Base-by-base conservation (phyloP, 1,139 yeast genomes). In the Zygoascus hellenicus region DNA sequence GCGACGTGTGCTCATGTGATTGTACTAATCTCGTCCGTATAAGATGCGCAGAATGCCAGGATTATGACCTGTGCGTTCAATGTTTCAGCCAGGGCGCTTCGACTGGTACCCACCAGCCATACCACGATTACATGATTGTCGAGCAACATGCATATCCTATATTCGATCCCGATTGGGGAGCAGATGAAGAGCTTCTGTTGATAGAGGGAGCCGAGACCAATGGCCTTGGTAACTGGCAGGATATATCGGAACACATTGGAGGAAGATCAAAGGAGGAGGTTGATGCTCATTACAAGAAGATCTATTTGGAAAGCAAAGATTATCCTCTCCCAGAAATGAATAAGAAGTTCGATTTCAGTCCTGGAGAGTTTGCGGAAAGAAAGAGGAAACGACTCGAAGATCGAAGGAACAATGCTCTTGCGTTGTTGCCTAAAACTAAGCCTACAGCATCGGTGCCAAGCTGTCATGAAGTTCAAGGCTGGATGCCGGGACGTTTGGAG, bases 201-300 rank as follows among this genome's bases (percentile, higher is more conserved):
- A 77, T 94, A 16, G 96, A 89, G 64, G 98, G 97, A 6, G 83
- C 95, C 46, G 96, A 90, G 64, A 83, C 87, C 5, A 76, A 78
- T 48, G 98, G 99, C 0, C 70, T 90, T 49, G 99, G 98, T 4
- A 90, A 90, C 64, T 92, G 98, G 98, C 96, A 87, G 58, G 98
- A 92, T 65, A 79, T 92, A 14, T 85, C 96, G 9, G 97, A 92
- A 61, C 95, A 87, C 62, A 86, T 94, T 48, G 97, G 98, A 6
- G 89, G 92, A 42, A 67, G 98, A 51, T 80, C 89, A 22, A 88
- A 86, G 62, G 97, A 89, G 53, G 98, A 94, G 64, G 96, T 89
- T 13, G 88, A 81, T 11, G 72, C 77, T 47, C 99, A 92, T 65
- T 92, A 90, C 67, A 74, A 74, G 53, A 74, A 78, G 11, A 74